A percentile compares a stretch with the other conserved stretches of the same genome.
Conservation (phyloP, 495 filamentous ascomycete genomes). For the Penicillium samsonianum region DNA sequence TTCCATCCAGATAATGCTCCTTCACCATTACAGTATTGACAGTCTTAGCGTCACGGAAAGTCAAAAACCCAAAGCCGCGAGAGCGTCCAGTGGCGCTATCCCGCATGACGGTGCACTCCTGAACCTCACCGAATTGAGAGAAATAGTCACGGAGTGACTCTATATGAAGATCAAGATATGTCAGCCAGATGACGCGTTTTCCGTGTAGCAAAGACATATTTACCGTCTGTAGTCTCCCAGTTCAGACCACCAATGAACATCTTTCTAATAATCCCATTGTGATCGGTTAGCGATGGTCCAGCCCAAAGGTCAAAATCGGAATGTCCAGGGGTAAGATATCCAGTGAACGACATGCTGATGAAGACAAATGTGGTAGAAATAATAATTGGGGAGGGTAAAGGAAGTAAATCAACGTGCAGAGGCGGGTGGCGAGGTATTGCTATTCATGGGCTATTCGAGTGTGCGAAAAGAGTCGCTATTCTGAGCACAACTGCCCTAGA, state of each 20-base stretch:
- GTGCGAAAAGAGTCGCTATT: background rate
- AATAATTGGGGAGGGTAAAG: background rate
- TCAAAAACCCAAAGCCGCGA: slow-evolving; percentile 94
- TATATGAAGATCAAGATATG: slow-evolving; percentile 35
- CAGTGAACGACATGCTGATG: background rate
- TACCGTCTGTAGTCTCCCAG: slow-evolving; percentile 99
- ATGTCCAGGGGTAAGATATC: background rate
- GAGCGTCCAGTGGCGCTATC: slow-evolving; percentile 93
- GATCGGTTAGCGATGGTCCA: slow-evolving; percentile 16
- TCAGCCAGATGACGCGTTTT: slow-evolving; percentile 5
- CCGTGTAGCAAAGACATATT: slow-evolving; percentile 24
- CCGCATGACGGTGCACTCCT: slow-evolving; percentile 97
- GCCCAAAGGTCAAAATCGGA: background rate
- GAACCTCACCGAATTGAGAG: slow-evolving; percentile 94
- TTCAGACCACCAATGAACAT: slow-evolving; percentile 99
- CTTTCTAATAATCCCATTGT: slow-evolving; percentile 69
- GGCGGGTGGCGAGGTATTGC: slow-evolving; percentile 26
- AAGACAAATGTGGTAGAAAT: too few species aligned
- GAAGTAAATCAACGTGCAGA: background rate
- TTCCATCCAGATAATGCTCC: slow-evolving; percentile 96
- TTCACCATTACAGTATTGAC: slow-evolving; percentile 99
- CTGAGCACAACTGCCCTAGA: background rate
- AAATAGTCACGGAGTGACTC: slow-evolving; percentile 99
- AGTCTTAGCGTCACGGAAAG: slow-evolving; percentile 94
- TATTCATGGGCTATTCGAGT: slow-evolving; percentile 21